Base-by-base conservation (phyloP, 2,329 filamentous ascomycete species). In the Cytospora mali region DNA sequence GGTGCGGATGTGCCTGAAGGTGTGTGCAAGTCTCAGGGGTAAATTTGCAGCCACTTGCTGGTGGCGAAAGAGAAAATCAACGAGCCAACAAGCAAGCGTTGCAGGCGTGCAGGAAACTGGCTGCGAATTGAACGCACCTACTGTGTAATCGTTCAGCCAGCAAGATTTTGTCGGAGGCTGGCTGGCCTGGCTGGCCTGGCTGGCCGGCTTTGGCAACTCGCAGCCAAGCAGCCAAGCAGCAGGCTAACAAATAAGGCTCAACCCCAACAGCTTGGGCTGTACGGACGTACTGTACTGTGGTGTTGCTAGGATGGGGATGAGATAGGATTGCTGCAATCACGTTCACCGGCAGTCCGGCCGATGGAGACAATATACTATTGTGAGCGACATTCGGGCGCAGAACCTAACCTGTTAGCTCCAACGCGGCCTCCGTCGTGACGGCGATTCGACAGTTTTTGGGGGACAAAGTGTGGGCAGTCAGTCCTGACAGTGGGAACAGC, bases 291-390 rank as follows among this genome's bases (percentile, higher is more conserved):
- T n/a, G n/a, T n/a, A n/a, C n/a, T n/a, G n/a, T 39, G 35, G 35
- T 14, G 14, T 6, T 39, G 35, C 35, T 39, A 7, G 35, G 35
- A 39, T 39, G 35, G 35, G 3, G 13, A 16, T 4, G 18, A 2
- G 3, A 7, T 39, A 39, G 35, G 16, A 39, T 39, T n/a, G 35
- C 35, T 39, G 35, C 35, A 39, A 18, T 39, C 35, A 39, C 7
- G 5, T 39, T 18, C 35, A 39, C 35, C 35, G 35, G 35, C 35
- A 39, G 35, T 39, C 35, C 14, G 35, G 35, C 35, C 42, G 42
- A 46, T 23, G 42, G 39, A 18, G 21, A 28, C 48, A 60, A 54
- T 39, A 53, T n/a, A n/a, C n/a, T n/a, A n/a, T 64, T 61, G 31
- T 16, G 62, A 58, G 49, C 39, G 53, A 39, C 58, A 42, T 21